A percentile compares a stretch with the other conserved stretches of the same genome.
phyloP scores from a whole-genome alignment of 2,329 filamentous ascomycete genomes.

The Monosporascus cannonballus region DNA sequence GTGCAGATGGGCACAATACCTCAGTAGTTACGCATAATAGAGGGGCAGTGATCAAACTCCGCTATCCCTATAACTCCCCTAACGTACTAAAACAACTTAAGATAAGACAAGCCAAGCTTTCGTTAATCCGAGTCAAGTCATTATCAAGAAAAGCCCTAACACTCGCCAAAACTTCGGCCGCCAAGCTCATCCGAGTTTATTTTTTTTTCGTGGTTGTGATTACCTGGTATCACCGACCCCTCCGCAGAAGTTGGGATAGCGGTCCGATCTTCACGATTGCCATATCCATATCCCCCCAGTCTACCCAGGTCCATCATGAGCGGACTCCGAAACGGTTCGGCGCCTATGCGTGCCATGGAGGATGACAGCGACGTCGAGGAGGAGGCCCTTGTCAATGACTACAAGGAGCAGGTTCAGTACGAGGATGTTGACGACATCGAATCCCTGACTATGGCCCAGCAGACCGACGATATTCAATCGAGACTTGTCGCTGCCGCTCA shows the following conservation, averaged over 20 bases:
- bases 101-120: neutral
- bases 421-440: constrained; percentile 77
- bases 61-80: too few relatives aligned
- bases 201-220: neutral
- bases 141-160: neutral
- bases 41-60: too few relatives aligned
- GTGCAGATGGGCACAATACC: too few relatives aligned
- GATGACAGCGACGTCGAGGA: constrained; percentile 94
- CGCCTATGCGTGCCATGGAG: constrained; percentile 54
- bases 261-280: neutral
- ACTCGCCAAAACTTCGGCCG: neutral
- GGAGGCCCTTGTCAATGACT: constrained; percentile 91
- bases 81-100: too few relatives aligned
- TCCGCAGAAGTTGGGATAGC: neutral
- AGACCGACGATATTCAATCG: constrained; percentile 87
- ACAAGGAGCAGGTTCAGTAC: constrained; percentile 92
- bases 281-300: neutral
- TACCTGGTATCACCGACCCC: neutral
- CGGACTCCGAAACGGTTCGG: constrained; percentile 55
- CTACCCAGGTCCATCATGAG: constrained; percentile 42
- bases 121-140: neutral
- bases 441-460: constrained; percentile 63
- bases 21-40: too few relatives aligned
- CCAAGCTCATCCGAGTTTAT: neutral
- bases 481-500: constrained; percentile 87